A percentile compares a stretch with the other conserved stretches of the same genome.
Evolutionary conservation across 2,329 filamentous ascomycete genomes (phyloP).

Genomic region (Xylaria sp.): DNA sequence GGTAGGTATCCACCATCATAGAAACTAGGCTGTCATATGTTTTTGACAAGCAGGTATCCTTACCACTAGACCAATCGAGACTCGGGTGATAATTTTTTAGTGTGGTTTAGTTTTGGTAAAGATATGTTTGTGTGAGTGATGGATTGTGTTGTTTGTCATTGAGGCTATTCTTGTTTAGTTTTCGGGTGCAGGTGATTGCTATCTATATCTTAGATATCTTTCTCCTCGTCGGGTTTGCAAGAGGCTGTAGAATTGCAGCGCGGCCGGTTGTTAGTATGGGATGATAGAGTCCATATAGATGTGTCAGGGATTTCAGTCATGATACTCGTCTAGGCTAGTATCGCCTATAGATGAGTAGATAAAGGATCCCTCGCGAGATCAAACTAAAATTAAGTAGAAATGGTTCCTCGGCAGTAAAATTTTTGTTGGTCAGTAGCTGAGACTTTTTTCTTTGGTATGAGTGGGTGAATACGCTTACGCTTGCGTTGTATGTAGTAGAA

Average conservation of each 20-base stretch:
- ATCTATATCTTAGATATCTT: not conserved
- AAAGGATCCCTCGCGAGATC: too few relatives aligned
- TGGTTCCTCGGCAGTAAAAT: too few relatives aligned
- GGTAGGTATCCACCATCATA: not conserved
- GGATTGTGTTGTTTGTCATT: not conserved
- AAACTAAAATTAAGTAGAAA: too few relatives aligned
- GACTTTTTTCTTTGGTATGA: too few relatives aligned
- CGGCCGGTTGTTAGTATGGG: not conserved
- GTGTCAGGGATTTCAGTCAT: not conserved
- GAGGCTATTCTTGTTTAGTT: not conserved
- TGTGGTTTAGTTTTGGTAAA: not conserved
- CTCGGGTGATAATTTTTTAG: not conserved
- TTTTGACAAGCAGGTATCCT: constrained; percentile 36
- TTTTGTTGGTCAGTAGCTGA: too few relatives aligned
- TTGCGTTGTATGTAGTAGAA: too few relatives aligned
- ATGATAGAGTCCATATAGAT: not conserved
- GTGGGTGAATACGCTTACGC: too few relatives aligned
- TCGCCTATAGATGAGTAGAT: too few relatives aligned
- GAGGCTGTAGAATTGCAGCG: too few relatives aligned
- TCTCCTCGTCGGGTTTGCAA: not conserved
- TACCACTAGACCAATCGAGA: constrained; percentile 37
- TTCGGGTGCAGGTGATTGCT: too few relatives aligned
- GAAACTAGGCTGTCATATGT: not conserved
- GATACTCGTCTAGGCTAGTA: not conserved
- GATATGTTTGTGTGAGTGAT: not conserved